A percentile compares a stretch with the other conserved stretches of the same genome.
These are phyloP conservation scores for Plectosphaerella sp. DNA, from an alignment of 2,329 filamentous ascomycete species.

Conservation along the genomic window DNA sequence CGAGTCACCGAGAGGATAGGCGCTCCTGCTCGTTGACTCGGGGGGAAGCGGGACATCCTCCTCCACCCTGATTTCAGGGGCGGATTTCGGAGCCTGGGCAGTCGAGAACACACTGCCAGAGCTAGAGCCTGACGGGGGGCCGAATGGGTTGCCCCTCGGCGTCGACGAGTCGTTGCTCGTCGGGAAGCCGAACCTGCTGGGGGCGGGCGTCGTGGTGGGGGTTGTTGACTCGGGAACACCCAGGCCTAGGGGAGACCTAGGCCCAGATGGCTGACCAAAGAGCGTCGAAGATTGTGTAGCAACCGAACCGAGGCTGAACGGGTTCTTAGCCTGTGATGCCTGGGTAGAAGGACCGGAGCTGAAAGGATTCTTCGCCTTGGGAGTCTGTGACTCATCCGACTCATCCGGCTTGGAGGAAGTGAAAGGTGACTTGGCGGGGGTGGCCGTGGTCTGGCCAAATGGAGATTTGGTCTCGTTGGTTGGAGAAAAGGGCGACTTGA, in stretches of 20 bases:
- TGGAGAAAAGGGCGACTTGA: not conserved
- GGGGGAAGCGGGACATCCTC: constrained; percentile 45
- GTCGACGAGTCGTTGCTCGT: constrained; percentile 21
- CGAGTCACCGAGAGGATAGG: constrained; percentile 44
- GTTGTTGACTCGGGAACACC: constrained; percentile 31
- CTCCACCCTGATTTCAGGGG: constrained; percentile 30
- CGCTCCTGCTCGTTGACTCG: constrained; percentile 49
- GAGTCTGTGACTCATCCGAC: not conserved
- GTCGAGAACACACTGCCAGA: constrained; percentile 11
- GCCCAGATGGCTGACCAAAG: constrained; percentile 14
- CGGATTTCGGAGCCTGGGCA: constrained; percentile 17
- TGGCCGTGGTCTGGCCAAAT: not conserved
- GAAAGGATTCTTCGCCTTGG: not conserved
- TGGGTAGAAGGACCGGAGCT: not conserved
- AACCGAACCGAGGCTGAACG: not conserved
- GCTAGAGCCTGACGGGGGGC: constrained; percentile 24
- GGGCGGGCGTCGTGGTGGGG: constrained; percentile 47
- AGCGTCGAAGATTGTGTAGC: not conserved
- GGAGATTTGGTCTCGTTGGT: not conserved
- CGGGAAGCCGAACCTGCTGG: constrained; percentile 38
- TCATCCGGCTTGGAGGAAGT: not conserved
- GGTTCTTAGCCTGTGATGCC: not conserved
- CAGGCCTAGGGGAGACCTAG: constrained; percentile 20
- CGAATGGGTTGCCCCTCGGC: constrained; percentile 25
- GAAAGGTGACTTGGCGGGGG: not conserved